Evolutionary conservation across 1,284 basidiomycete genomes (phyloP).

Genomic region (Cystobasidium slooffiae): DNA sequence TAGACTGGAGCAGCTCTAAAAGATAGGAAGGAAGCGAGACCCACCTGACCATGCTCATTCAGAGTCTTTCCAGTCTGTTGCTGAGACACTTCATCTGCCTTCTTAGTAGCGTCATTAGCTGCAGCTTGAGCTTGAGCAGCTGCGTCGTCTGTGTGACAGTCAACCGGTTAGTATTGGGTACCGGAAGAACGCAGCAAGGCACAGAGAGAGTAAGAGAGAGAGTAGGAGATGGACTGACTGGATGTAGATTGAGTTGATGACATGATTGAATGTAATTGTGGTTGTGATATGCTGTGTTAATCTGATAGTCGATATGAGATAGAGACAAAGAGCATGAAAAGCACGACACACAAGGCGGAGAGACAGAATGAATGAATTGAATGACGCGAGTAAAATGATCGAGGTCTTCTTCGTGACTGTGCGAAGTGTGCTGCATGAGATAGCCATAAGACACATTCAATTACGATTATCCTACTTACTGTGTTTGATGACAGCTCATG

Average conservation of each 20-base stretch:
- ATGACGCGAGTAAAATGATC: no score
- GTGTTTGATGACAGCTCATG: no score
- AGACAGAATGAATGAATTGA: no score
- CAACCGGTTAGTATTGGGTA: background rate
- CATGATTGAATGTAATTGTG: slow-evolving; percentile 5
- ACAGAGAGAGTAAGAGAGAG: background rate
- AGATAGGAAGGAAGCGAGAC: background rate
- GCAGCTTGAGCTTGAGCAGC: slow-evolving; percentile 2
- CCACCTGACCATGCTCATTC: slow-evolving; percentile 36
- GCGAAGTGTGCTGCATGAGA: no score
- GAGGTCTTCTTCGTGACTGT: no score
- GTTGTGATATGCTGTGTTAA: background rate
- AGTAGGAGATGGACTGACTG: slow-evolving; percentile 11
- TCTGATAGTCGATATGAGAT: background rate
- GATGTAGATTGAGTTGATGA: slow-evolving; percentile 3
- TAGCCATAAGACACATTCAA: no score
- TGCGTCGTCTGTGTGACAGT: background rate
- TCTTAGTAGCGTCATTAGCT: slow-evolving; percentile 22
- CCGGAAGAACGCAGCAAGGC: background rate
- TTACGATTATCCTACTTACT: no score
- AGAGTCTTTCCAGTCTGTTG: slow-evolving; percentile 42
- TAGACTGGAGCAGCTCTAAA: no score
- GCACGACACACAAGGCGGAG: no score
- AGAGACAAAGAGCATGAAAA: no score
- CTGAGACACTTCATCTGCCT: slow-evolving; percentile 33